A percentile compares a stretch with the other conserved stretches of the same genome.
Evolutionary conservation across 1,139 yeast genomes (phyloP).

Genomic region (Candida freyschussii): DNA sequence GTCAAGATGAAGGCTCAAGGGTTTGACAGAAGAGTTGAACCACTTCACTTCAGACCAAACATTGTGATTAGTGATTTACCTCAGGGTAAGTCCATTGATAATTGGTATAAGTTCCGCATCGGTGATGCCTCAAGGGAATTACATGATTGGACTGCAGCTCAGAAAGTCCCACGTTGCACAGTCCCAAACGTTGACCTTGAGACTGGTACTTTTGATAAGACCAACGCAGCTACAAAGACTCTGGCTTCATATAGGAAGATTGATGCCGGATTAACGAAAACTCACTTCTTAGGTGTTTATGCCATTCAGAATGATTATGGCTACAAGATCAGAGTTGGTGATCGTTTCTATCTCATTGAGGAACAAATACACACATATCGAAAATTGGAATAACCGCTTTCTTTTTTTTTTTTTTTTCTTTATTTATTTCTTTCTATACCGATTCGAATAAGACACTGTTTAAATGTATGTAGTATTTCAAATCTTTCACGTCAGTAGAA

Average conservation of each 20-base stretch:
- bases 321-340: constrained; percentile 29
- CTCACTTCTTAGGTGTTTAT: constrained; percentile 37
- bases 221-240: constrained; percentile 31
- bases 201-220: constrained; percentile 31
- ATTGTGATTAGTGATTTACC: constrained; percentile 30
- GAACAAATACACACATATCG: constrained; percentile 7
- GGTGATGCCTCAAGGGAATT: constrained; percentile 11
- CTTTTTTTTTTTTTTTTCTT: neutral
- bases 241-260: constrained; percentile 34
- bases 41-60: constrained; percentile 38
- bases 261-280: constrained; percentile 31
- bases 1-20: constrained; percentile 18
- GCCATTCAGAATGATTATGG: constrained; percentile 29
- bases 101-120: constrained; percentile 32
- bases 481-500: constrained; percentile 26
- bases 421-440: neutral
- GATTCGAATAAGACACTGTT: constrained; percentile 37
- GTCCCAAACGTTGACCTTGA: constrained; percentile 35
- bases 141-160: constrained; percentile 25
- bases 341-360: constrained; percentile 23
- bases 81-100: constrained; percentile 35
- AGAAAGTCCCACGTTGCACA: constrained; percentile 33
- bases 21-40: constrained; percentile 20
- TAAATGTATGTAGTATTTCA: constrained; percentile 41
- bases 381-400: constrained; percentile 1